Conservation (phyloP, 1,284 basidiomycete genomes). For the Ganoderma sinense region DNA sequence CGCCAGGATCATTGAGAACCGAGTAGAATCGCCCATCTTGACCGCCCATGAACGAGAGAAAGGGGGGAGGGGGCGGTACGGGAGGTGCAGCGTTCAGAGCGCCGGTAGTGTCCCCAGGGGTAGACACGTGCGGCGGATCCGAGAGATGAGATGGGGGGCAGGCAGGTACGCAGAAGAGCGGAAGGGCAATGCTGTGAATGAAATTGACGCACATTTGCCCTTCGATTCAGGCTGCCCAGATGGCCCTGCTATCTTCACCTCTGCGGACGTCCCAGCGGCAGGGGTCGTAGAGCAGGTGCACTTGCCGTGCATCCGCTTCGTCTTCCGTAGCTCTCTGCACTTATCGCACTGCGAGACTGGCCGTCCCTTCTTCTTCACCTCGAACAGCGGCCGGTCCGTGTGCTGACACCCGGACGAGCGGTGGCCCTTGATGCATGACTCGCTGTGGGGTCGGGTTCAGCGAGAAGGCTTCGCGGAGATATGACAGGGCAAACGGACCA, state of each 20-base stretch:
- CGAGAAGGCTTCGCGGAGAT: background rate
- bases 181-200: too few species aligned
- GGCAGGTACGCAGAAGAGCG: background rate
- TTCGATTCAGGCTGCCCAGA: conserved; percentile 10
- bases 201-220: conserved; percentile 19
- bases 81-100: background rate
- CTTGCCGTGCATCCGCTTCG: conserved; percentile 76
- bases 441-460: conserved; percentile 48
- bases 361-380: conserved; percentile 84
- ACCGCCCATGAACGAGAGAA: background rate
- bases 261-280: conserved; percentile 18
- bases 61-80: too few species aligned
- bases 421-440: conserved; percentile 87
- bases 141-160: background rate
- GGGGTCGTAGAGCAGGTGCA: conserved; percentile 54
- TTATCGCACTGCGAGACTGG: conserved; percentile 84
- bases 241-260: conserved; percentile 4
- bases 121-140: background rate
- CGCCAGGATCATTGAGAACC: background rate
- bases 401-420: conserved; percentile 81
- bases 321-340: conserved; percentile 80
- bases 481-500: conserved; percentile 21
- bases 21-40: too few species aligned
- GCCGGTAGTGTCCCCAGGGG: background rate
- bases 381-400: conserved; percentile 78